Conservation (phyloP, 2,329 filamentous ascomycete genomes). For the Rhynchosporium secalis region DNA sequence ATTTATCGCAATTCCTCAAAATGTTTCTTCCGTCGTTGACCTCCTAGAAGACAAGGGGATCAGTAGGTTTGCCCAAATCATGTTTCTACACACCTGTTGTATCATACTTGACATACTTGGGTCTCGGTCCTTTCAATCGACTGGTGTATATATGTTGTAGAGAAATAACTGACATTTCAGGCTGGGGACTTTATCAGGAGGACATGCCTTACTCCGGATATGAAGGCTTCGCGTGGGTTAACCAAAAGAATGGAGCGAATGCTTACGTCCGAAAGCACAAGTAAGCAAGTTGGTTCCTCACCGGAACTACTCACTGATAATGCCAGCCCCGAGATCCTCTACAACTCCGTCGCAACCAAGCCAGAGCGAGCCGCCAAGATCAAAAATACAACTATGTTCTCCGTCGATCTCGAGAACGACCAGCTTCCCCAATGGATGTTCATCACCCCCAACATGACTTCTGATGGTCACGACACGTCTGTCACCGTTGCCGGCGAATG, state of each 20-base stretch:
- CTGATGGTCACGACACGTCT: conserved; percentile 73
- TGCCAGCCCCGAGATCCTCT: conserved; percentile 55
- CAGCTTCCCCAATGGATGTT: conserved; percentile 65
- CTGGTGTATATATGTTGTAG: too few relatives aligned
- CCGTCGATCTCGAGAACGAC: conserved; percentile 62
- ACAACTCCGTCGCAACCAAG: conserved; percentile 61
- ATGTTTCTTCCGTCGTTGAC: conserved; percentile 68
- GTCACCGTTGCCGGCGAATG: conserved; percentile 69
- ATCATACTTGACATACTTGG: too few relatives aligned
- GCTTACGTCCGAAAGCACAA: conserved; percentile 87
- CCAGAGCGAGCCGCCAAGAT: conserved; percentile 63
- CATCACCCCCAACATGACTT: conserved; percentile 67
- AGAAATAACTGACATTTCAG: not conserved
- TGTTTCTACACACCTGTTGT: not conserved
- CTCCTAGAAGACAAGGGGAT: conserved; percentile 65
- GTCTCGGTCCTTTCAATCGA: not conserved
- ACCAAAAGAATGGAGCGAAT: conserved; percentile 65
- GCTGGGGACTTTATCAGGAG: conserved; percentile 74
- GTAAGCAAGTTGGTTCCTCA: conserved; percentile 38
- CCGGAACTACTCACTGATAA: not conserved
- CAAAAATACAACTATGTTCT: conserved; percentile 73
- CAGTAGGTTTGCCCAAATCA: conserved; percentile 36
- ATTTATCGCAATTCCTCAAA: conserved; percentile 57
- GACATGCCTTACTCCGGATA: conserved; percentile 75
- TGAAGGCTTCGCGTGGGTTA: conserved; percentile 62